Evolutionary conservation across 176 grass and related monocot species (phyloP).

Genomic region (Typha latifolia): DNA sequence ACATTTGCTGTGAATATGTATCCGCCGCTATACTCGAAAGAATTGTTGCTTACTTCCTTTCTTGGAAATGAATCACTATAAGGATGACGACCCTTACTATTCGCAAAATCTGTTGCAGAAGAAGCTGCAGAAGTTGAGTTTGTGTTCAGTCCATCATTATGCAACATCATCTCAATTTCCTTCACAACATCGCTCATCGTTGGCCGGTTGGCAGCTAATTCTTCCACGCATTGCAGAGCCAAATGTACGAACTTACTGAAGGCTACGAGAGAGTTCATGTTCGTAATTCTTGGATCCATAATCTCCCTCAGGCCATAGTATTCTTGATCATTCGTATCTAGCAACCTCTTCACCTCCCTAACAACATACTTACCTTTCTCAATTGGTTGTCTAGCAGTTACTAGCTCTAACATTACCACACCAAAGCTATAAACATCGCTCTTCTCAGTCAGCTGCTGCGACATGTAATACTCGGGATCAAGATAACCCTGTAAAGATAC

Average conservation of each 20-base stretch:
- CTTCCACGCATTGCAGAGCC: slow-evolving; percentile 58
- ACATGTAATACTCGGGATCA: slow-evolving; percentile 92
- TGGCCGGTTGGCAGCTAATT: slow-evolving; percentile 38
- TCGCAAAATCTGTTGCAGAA: slow-evolving; percentile 48
- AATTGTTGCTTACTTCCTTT: slow-evolving; percentile 52
- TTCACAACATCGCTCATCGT: slow-evolving; percentile 76
- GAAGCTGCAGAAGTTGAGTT: slow-evolving; percentile 50
- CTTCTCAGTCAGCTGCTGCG: slow-evolving; percentile 82
- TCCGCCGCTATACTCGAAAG: slow-evolving; percentile 69
- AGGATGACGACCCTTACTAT: slow-evolving; percentile 42
- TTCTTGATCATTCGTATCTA: slow-evolving; percentile 44
- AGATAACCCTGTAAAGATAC: slow-evolving; percentile 60
- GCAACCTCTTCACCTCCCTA: slow-evolving; percentile 44
- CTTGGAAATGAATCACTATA: slow-evolving; percentile 41
- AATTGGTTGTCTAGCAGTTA: slow-evolving; percentile 65
- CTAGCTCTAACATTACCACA: slow-evolving; percentile 90
- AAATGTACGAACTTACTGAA: slow-evolving; percentile 74
- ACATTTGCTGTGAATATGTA: slow-evolving; percentile 51
- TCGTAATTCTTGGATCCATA: slow-evolving; percentile 51
- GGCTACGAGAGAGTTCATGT: slow-evolving; percentile 40
- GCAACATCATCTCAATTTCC: slow-evolving; percentile 81
- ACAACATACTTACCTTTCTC: slow-evolving; percentile 89
- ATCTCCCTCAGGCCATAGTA: slow-evolving; percentile 71
- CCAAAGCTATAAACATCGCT: slow-evolving; percentile 97
- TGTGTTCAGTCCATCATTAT: slow-evolving; percentile 46